Conservation (phyloP, 2,329 filamentous ascomycete genomes). For the Scedosporium apiospermum region DNA sequence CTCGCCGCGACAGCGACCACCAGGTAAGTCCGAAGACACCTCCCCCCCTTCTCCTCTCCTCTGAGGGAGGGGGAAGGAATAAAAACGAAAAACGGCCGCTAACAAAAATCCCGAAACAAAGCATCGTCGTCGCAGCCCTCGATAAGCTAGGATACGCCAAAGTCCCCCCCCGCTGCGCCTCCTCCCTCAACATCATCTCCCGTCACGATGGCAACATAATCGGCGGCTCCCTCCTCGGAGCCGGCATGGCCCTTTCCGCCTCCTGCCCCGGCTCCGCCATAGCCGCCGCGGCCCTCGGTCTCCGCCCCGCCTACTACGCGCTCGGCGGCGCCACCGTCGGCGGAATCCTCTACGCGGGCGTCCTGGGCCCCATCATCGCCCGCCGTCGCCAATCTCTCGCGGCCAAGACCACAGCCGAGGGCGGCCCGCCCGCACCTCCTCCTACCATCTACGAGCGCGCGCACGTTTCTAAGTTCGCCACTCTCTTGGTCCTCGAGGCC, state of each 20-base stretch:
- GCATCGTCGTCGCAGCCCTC: conserved; percentile 34
- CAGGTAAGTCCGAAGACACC: conserved; percentile 36
- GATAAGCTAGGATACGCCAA: conserved; percentile 31
- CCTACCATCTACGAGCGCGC: conserved; percentile 29
- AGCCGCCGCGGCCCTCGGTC: conserved; percentile 46
- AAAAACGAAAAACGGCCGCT: neutral
- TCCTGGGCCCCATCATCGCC: conserved; percentile 26
- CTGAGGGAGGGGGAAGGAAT: no score
- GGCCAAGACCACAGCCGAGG: conserved; percentile 10
- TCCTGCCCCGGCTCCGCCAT: conserved; percentile 58
- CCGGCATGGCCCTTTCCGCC: conserved; percentile 57
- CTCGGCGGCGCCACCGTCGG: conserved; percentile 45
- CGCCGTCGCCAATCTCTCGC: conserved; percentile 15
- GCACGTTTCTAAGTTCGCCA: conserved; percentile 25
- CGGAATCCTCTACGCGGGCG: conserved; percentile 41
- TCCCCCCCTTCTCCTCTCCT: neutral
- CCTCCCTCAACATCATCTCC: conserved; percentile 42
- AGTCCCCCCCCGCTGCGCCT: conserved; percentile 38
- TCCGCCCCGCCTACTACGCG: conserved; percentile 40
- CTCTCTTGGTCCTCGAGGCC: conserved; percentile 33
- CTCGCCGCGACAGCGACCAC: conserved; percentile 52
- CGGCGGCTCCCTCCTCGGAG: conserved; percentile 51
- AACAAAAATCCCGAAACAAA: conserved; percentile 14
- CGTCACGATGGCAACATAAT: conserved; percentile 55
- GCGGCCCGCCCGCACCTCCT: neutral